These are phyloP conservation scores for Hura crepitans DNA, from an alignment of 441 rosid species.

Conservation along the genomic window DNA sequence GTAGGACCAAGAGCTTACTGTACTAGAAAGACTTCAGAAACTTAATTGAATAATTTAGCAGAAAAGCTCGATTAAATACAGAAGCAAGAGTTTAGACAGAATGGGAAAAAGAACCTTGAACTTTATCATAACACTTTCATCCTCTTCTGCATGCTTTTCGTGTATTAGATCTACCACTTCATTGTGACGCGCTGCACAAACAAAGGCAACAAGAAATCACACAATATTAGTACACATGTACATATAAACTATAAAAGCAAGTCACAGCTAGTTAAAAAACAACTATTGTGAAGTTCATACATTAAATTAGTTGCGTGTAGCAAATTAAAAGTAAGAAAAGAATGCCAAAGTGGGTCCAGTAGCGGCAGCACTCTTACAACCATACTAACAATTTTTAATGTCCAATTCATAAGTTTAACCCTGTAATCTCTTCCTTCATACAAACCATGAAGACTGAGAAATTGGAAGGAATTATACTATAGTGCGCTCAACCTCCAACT, in stretches of 20 bases:
- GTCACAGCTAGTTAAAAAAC: background rate
- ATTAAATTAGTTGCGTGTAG: background rate
- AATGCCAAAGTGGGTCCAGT: background rate
- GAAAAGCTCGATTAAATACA: background rate
- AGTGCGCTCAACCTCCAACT: conserved; percentile 59
- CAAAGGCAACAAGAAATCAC: background rate
- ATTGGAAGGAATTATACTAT: conserved; percentile 26
- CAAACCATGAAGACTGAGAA: background rate
- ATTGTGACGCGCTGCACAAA: conserved; percentile 71
- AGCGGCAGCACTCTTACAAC: background rate
- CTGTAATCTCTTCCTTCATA: background rate
- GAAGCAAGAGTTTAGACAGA: background rate
- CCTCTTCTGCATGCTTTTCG: conserved; percentile 77
- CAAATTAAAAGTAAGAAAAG: too few relatives aligned
- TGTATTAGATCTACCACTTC: conserved; percentile 89
- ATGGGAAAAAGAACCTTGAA: conserved; percentile 54
- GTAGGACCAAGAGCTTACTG: too few relatives aligned
- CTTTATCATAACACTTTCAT: conserved; percentile 57
- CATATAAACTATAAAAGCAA: too few relatives aligned
- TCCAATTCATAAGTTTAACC: background rate
- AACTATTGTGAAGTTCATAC: background rate
- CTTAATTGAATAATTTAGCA: background rate
- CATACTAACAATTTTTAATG: background rate
- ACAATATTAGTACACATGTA: background rate
- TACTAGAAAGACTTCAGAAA: background rate